phyloP scores from a whole-genome alignment of 2,329 filamentous ascomycete genomes.

The Colletotrichum lindemuthianum region DNA sequence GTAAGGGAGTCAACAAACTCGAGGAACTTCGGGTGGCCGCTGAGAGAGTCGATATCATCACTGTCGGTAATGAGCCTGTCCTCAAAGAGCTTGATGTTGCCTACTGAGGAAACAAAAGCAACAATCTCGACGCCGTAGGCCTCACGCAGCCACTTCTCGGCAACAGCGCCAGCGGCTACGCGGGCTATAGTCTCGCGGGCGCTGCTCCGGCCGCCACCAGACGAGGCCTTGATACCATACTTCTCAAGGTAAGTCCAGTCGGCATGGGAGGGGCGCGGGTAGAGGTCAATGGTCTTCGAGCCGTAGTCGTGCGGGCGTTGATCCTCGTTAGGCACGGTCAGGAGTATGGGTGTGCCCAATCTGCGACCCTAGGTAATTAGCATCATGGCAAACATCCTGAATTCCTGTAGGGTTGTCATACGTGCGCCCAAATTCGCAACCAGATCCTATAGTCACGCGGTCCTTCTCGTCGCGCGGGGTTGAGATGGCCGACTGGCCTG shows the following conservation, averaged over 20 bases:
- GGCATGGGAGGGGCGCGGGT: slow-evolving; percentile 90
- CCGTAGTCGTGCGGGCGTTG: slow-evolving; percentile 94
- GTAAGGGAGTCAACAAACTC: slow-evolving; percentile 77
- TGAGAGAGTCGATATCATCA: slow-evolving; percentile 73
- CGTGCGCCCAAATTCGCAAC: slow-evolving; percentile 88
- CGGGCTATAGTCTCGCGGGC: slow-evolving; percentile 96
- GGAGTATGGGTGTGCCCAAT: slow-evolving; percentile 83
- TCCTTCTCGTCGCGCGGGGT: slow-evolving; percentile 96
- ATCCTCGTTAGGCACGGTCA: slow-evolving; percentile 91
- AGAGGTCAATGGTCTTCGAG: slow-evolving; percentile 87
- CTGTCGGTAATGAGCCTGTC: slow-evolving; percentile 79
- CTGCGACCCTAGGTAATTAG: slow-evolving; percentile 32
- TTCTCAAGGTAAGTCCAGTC: slow-evolving; percentile 98
- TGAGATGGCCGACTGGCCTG: slow-evolving; percentile 88
- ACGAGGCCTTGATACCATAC: slow-evolving; percentile 90
- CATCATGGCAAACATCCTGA: slow-evolving; percentile 38
- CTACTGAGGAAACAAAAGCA: slow-evolving; percentile 88
- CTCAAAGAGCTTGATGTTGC: slow-evolving; percentile 80
- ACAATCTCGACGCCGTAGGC: slow-evolving; percentile 90
- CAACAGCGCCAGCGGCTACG: slow-evolving; percentile 90
- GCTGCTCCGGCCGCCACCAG: slow-evolving; percentile 86
- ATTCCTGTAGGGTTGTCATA: slow-evolving; percentile 36
- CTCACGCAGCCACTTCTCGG: slow-evolving; percentile 88
- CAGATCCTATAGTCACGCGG: slow-evolving; percentile 89
- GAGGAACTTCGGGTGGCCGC: slow-evolving; percentile 81